Conservation (phyloP, 352 stramenopile genomes). For the Globisporangium spiculum region DNA sequence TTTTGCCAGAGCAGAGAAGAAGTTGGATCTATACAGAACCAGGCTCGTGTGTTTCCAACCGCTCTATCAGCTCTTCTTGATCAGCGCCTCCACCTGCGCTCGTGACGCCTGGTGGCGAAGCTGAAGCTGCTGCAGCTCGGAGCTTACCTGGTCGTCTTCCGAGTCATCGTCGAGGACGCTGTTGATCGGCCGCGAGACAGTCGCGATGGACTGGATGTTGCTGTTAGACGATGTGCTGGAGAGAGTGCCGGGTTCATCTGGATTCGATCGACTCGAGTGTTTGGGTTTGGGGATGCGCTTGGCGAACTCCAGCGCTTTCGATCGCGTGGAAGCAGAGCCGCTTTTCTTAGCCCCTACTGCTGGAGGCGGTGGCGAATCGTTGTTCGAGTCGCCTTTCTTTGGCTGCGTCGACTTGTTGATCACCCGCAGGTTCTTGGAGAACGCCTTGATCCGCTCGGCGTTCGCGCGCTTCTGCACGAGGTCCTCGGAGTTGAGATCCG, state of each 20-base stretch:
- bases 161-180: slow-evolving; percentile 55
- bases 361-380: slow-evolving; percentile 9
- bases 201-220: slow-evolving; percentile 25
- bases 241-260: slow-evolving; percentile 20
- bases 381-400: slow-evolving; percentile 35
- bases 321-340: slow-evolving; percentile 42
- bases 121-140: slow-evolving; percentile 67
- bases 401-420: slow-evolving; percentile 62
- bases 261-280: slow-evolving; percentile 23
- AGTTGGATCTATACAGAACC: not conserved
- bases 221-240: slow-evolving; percentile 17
- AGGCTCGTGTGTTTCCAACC: not conserved
- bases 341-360: slow-evolving; percentile 29
- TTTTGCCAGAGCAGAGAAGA: slow-evolving; percentile 4
- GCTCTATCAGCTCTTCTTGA: slow-evolving; percentile 27
- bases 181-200: slow-evolving; percentile 36
- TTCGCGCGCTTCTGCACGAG: slow-evolving; percentile 81
- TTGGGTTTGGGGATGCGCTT: slow-evolving; percentile 80
- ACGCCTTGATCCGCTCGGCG: slow-evolving; percentile 76
- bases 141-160: slow-evolving; percentile 55
- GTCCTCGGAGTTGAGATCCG: slow-evolving; percentile 79
- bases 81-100: slow-evolving; percentile 72
- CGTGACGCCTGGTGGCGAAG: slow-evolving; percentile 67
- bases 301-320: slow-evolving; percentile 75
- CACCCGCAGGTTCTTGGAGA: slow-evolving; percentile 70